phyloP scores from a whole-genome alignment of 2,329 filamentous ascomycete species.

The Aspergillus costaricaensis region DNA sequence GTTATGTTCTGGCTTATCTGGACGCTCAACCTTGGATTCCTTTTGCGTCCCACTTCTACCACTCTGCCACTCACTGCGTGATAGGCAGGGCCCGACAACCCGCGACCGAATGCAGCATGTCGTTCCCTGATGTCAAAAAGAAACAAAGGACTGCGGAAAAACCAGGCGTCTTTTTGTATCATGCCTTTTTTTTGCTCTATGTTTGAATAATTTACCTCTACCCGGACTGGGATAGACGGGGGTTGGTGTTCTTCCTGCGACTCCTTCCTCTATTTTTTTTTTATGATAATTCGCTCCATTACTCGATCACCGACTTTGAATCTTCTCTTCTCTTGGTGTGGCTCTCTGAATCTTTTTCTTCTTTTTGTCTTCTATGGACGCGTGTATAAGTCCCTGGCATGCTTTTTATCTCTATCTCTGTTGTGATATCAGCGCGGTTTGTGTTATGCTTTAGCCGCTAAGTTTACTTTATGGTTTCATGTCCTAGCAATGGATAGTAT shows the following conservation, averaged over 20 bases:
- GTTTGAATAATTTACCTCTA: slow-evolving; percentile 12
- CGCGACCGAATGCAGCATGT: slow-evolving; percentile 7
- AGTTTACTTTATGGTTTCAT: slow-evolving; percentile 9
- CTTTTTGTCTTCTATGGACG: slow-evolving; percentile 23
- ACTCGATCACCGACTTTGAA: neutral
- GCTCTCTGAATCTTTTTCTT: slow-evolving; percentile 19
- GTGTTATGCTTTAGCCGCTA: slow-evolving; percentile 11
- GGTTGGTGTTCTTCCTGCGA: slow-evolving; percentile 7
- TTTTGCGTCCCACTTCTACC: neutral
- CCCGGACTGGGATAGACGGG: neutral
- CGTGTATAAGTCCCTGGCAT: slow-evolving; percentile 24
- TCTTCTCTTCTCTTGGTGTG: slow-evolving; percentile 20
- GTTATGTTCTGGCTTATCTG: slow-evolving; percentile 25
- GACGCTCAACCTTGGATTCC: slow-evolving; percentile 18
- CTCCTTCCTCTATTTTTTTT: slow-evolving; percentile 19
- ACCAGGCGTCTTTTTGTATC: slow-evolving; percentile 3
- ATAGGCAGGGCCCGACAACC: neutral
- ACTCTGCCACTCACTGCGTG: slow-evolving; percentile 1
- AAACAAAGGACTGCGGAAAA: neutral
- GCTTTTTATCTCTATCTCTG: slow-evolving; percentile 20
- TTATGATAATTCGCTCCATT: slow-evolving; percentile 19
- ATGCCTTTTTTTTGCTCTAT: slow-evolving; percentile 6
- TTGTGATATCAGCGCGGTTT: slow-evolving; percentile 26
- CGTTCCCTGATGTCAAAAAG: neutral
- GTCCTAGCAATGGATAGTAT: slow-evolving; percentile 19